phyloP scores from a whole-genome alignment of 1,284 basidiomycete genomes.

The Naganishia albida region DNA sequence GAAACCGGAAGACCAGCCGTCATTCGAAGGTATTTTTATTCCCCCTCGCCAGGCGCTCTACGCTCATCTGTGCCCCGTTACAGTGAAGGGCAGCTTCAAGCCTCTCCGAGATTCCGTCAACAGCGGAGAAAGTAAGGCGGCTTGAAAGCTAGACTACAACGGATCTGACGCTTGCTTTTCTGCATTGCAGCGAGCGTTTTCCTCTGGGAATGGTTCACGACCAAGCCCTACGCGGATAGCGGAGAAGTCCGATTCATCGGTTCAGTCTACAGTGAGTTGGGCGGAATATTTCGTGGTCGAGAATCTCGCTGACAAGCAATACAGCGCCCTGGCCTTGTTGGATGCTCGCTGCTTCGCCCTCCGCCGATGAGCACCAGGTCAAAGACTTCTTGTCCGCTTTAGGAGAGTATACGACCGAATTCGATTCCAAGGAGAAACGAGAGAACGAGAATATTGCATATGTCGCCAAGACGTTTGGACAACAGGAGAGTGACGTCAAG shows the following conservation, averaged over 20 bases:
- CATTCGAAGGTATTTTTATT: slow-evolving; percentile 67
- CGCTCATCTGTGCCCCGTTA: no score
- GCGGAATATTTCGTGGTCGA: background rate
- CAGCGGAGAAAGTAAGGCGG: slow-evolving; percentile 59
- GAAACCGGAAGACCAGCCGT: slow-evolving; percentile 58
- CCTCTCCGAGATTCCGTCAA: slow-evolving; percentile 91
- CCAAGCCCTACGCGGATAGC: slow-evolving; percentile 83
- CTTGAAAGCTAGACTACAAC: background rate
- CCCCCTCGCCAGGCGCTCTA: background rate
- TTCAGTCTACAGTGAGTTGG: slow-evolving; percentile 50
- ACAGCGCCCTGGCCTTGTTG: slow-evolving; percentile 97
- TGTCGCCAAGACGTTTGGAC: slow-evolving; percentile 75
- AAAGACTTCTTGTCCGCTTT: slow-evolving; percentile 65
- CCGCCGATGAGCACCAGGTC: slow-evolving; percentile 59
- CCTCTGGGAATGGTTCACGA: slow-evolving; percentile 98
- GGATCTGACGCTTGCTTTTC: slow-evolving; percentile 37
- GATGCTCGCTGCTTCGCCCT: slow-evolving; percentile 81
- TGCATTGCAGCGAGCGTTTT: slow-evolving; percentile 71
- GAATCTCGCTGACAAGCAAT: slow-evolving; percentile 42
- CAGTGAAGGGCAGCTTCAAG: slow-evolving; percentile 86
- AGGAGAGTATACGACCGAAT: slow-evolving; percentile 65
- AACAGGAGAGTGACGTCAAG: slow-evolving; percentile 63
- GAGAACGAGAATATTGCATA: slow-evolving; percentile 67
- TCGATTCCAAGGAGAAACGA: slow-evolving; percentile 68
- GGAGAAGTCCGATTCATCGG: slow-evolving; percentile 74